These are phyloP conservation scores for Candida taoyuanica DNA, from an alignment of 805 yeast species.

Conservation along the genomic window DNA sequence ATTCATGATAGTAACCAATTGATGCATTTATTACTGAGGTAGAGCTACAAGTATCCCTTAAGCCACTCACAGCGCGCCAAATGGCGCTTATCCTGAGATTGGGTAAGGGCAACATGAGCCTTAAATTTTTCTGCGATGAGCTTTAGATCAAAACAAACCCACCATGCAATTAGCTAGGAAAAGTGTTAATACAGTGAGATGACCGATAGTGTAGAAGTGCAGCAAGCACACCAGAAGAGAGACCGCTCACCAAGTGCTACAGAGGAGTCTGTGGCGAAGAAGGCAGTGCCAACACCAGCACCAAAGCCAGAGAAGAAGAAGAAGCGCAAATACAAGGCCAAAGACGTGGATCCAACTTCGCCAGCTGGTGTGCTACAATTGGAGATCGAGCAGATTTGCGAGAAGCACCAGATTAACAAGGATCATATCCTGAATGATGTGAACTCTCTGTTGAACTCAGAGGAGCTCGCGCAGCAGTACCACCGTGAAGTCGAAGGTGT, in stretches of 20 bases:
- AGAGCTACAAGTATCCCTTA: neutral
- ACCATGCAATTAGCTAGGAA: too few relatives aligned
- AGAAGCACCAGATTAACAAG: conserved; percentile 35
- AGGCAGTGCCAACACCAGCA: conserved; percentile 3
- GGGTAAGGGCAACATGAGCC: neutral
- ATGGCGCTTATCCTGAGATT: conserved; percentile 8
- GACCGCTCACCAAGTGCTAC: conserved; percentile 13
- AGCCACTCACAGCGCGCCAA: conserved; percentile 9
- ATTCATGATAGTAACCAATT: too few relatives aligned
- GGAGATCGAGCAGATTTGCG: conserved; percentile 62
- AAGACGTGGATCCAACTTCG: conserved; percentile 68
- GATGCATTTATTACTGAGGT: too few relatives aligned
- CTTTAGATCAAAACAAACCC: conserved; percentile 11
- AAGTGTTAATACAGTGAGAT: too few relatives aligned
- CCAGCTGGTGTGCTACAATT: conserved; percentile 73
- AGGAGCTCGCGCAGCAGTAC: conserved; percentile 38
- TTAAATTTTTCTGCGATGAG: conserved; percentile 13
- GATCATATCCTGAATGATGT: conserved; percentile 63
- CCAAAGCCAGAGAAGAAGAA: conserved; percentile 13
- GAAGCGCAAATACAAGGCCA: conserved; percentile 52
- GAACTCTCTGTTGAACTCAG: conserved; percentile 57
- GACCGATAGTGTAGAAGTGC: too few relatives aligned
- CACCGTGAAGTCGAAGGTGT: conserved; percentile 60
- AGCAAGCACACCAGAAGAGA: conserved; percentile 7
- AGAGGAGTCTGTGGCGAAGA: conserved; percentile 5